phyloP scores from a whole-genome alignment of 1,139 yeast species.

The Kodamaea derodonti region DNA sequence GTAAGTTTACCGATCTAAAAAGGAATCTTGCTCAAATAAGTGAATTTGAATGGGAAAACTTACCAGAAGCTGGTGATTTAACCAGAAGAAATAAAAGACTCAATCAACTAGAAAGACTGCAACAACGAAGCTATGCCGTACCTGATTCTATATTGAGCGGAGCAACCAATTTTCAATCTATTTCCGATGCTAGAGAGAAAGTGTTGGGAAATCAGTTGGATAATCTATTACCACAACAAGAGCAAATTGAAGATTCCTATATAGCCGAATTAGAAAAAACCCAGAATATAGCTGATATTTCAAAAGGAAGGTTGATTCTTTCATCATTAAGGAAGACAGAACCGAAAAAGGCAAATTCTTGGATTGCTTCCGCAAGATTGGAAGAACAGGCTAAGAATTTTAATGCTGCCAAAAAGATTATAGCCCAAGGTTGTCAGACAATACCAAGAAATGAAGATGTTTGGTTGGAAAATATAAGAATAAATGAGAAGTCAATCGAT shows the following conservation, averaged over 20 bases:
- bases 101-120: conserved; percentile 58
- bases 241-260: conserved; percentile 4
- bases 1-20: conserved; percentile 52
- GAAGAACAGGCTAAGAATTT: conserved; percentile 65
- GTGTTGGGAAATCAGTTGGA: conserved; percentile 49
- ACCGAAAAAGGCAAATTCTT: conserved; percentile 71
- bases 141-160: conserved; percentile 63
- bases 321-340: conserved; percentile 67
- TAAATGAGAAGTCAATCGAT: conserved; percentile 50
- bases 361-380: conserved; percentile 84
- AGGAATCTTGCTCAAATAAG: conserved; percentile 56
- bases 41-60: conserved; percentile 69
- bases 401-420: conserved; percentile 54
- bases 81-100: conserved; percentile 76
- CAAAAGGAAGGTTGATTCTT: conserved; percentile 57
- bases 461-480: conserved; percentile 77
- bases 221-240: conserved; percentile 10
- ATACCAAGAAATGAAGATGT: conserved; percentile 68
- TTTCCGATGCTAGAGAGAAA: conserved; percentile 52
- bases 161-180: conserved; percentile 43
- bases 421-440: conserved; percentile 67
- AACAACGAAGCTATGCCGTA: conserved; percentile 73
- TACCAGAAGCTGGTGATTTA: conserved; percentile 89
- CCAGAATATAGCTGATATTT: conserved; percentile 41
- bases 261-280: conserved; percentile 3